phyloP scores from a whole-genome alignment of 331 rosid species.

The Malus hybrid region DNA sequence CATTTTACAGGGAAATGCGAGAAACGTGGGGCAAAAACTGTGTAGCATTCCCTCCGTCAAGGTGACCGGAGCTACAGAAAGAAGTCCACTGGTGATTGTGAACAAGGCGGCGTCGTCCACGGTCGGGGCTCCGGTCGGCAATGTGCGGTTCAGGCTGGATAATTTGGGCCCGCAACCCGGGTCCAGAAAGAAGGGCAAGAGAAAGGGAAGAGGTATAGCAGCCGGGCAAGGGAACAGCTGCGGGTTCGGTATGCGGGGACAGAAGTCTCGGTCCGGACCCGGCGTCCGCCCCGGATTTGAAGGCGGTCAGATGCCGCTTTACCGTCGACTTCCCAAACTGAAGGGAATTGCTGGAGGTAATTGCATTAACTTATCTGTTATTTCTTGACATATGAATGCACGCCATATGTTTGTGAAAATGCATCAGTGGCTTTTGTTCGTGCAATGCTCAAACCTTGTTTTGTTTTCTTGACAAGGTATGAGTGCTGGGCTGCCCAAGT shows the following conservation, averaged over 20 bases:
- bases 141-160: constrained; percentile 60
- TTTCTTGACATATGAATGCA: too few relatives aligned
- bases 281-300: constrained; percentile 80
- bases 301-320: constrained; percentile 98
- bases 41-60: constrained; percentile 20
- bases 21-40: constrained; percentile 30
- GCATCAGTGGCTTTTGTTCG: background rate
- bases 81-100: constrained; percentile 21
- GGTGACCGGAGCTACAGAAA: background rate
- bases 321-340: constrained; percentile 79
- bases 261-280: constrained; percentile 93
- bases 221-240: constrained; percentile 98
- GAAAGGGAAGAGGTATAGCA: constrained; percentile 86
- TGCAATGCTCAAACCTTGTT: background rate
- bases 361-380: background rate
- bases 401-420: constrained; percentile 12
- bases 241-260: constrained; percentile 98
- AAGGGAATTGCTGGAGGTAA: constrained; percentile 97
- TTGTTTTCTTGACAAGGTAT: constrained; percentile 46
- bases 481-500: constrained; percentile 83
- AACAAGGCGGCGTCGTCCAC: constrained; percentile 28
- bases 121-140: constrained; percentile 15
- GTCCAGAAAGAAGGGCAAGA: constrained; percentile 77
- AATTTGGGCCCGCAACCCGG: constrained; percentile 92
- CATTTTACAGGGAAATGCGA: constrained; percentile 49